Percentiles rank a stretch among this genome's conserved stretches.
phyloP scores from a whole-genome alignment of 2,329 filamentous ascomycete genomes.

The Colletotrichum sp. region DNA sequence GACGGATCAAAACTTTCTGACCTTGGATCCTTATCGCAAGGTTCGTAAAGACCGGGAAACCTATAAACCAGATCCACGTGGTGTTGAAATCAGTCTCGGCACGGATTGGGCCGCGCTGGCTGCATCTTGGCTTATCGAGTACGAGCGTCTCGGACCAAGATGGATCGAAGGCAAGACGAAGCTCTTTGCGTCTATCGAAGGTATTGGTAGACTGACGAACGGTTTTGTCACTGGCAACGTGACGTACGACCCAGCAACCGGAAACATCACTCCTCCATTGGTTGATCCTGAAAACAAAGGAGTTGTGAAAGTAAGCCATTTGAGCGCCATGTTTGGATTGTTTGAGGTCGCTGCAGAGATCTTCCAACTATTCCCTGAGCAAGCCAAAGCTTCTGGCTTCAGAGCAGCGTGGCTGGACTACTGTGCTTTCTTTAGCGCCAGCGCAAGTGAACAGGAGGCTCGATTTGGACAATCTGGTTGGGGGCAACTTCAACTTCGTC shows the following conservation, averaged over 20 bases:
- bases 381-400: constrained; percentile 52
- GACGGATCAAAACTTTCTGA: constrained; percentile 55
- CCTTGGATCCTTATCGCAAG: constrained; percentile 63
- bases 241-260: constrained; percentile 55
- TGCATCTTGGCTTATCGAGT: constrained; percentile 63
- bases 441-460: constrained; percentile 51
- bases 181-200: constrained; percentile 50
- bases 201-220: constrained; percentile 60
- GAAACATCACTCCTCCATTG: constrained; percentile 56
- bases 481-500: constrained; percentile 49
- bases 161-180: constrained; percentile 58
- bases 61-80: constrained; percentile 43
- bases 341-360: constrained; percentile 63
- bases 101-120: constrained; percentile 66
- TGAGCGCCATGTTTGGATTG: constrained; percentile 63
- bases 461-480: constrained; percentile 56
- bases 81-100: constrained; percentile 55
- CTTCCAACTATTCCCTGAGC: constrained; percentile 49
- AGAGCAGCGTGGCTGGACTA: constrained; percentile 63
- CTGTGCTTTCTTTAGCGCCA: constrained; percentile 61
- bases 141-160: constrained; percentile 59
- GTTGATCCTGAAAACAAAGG: constrained; percentile 57
- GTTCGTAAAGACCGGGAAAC: constrained; percentile 58
- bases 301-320: constrained; percentile 56
- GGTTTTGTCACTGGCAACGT: constrained; percentile 64